phyloP scores from a whole-genome alignment of 805 yeast species.

The Barnettozyma sp. region DNA sequence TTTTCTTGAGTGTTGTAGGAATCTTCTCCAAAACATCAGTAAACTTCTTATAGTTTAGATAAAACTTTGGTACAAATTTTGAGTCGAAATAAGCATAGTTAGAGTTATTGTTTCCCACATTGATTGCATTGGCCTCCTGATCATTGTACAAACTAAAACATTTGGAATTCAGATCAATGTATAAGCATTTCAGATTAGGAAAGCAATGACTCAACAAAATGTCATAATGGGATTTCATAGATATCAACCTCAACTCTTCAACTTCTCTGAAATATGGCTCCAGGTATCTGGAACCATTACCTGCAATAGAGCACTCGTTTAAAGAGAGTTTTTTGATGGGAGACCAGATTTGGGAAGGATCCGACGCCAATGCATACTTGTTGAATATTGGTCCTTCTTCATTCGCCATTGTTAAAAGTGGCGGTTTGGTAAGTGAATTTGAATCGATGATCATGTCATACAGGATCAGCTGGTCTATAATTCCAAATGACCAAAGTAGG shows the following conservation, averaged over 20 bases:
- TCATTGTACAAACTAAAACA: conserved; percentile 30
- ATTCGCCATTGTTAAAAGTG: conserved; percentile 19
- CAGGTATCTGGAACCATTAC: conserved; percentile 31
- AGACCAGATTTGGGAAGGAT: conserved; percentile 23
- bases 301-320: conserved; percentile 29
- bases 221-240: conserved; percentile 38
- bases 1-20: conserved; percentile 13
- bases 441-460: conserved; percentile 45
- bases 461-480: conserved; percentile 37
- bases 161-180: conserved; percentile 43
- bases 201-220: conserved; percentile 44
- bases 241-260: conserved; percentile 30
- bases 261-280: conserved; percentile 38
- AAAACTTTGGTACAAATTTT: conserved; percentile 25
- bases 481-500: conserved; percentile 39
- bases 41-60: conserved; percentile 19
- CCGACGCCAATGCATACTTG: conserved; percentile 16
- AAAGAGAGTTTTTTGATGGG: conserved; percentile 29
- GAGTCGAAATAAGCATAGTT: conserved; percentile 24
- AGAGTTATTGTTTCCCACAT: conserved; percentile 20
- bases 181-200: conserved; percentile 31
- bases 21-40: conserved; percentile 15
- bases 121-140: conserved; percentile 15
- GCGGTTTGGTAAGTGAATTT: conserved; percentile 26
- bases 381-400: conserved; percentile 20